These are phyloP conservation scores for Rhynchosporium graminicola DNA, from an alignment of 2,329 filamentous ascomycete genomes.

Conservation along the genomic window DNA sequence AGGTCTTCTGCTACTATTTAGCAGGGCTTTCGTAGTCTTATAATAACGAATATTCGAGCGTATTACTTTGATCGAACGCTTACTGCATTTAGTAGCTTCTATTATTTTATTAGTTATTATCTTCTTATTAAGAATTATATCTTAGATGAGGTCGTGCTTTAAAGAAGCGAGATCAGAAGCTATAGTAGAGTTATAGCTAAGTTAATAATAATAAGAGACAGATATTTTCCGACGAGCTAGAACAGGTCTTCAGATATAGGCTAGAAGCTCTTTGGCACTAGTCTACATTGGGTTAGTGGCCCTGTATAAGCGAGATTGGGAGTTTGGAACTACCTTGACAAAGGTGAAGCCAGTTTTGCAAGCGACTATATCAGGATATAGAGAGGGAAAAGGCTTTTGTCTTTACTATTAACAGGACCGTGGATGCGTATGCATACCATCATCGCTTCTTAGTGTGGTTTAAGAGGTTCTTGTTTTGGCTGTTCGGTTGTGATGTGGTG, in stretches of 20 bases:
- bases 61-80: conserved; percentile 21
- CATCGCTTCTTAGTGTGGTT: too few species aligned
- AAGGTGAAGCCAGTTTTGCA: neutral
- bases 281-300: neutral
- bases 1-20: too few species aligned
- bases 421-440: too few species aligned
- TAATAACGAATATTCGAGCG: conserved; percentile 28
- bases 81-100: conserved; percentile 21
- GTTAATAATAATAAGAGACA: neutral
- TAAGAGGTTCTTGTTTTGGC: too few species aligned
- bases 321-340: neutral
- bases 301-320: neutral
- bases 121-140: conserved; percentile 9
- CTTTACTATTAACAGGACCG: too few species aligned
- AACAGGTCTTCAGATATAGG: neutral
- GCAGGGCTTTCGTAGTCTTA: conserved; percentile 28
- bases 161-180: neutral
- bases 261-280: neutral
- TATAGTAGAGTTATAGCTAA: neutral
- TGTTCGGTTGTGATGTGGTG: too few species aligned
- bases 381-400: too few species aligned
- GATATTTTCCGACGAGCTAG: neutral
- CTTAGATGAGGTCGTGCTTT: conserved; percentile 1
- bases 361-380: neutral
- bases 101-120: conserved; percentile 16